Conservation (phyloP, 78 protist genomes). For the Dictyostelium discoideum region DNA sequence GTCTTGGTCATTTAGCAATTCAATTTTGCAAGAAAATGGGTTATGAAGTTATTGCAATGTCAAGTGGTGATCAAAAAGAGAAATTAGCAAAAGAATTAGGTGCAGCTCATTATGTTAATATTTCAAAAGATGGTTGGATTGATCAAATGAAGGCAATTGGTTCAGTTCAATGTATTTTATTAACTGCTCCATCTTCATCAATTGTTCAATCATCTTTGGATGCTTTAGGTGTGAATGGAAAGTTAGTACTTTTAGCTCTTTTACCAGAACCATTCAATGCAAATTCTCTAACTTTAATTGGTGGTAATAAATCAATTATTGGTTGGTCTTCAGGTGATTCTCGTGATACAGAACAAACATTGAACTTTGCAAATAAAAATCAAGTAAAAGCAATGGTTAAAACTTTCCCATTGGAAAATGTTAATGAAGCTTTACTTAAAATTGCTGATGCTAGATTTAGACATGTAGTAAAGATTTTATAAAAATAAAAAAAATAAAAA, state of each 20-base stretch:
- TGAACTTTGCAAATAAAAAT: background rate
- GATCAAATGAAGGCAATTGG: background rate
- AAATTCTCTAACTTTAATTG: background rate
- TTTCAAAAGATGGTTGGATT: background rate
- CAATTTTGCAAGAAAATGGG: constrained; percentile 47
- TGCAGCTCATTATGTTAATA: constrained; percentile 35
- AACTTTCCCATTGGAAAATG: constrained; percentile 5
- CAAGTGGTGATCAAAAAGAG: background rate
- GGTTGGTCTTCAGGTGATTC: constrained; percentile 24
- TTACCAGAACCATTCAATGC: background rate
- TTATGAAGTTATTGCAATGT: constrained; percentile 14
- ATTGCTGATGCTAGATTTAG: background rate
- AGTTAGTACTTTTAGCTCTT: background rate
- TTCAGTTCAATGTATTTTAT: background rate
- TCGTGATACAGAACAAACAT: constrained; percentile 16
- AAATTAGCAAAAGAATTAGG: constrained; percentile 41
- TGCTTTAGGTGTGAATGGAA: background rate
- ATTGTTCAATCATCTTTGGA: background rate
- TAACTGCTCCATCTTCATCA: background rate
- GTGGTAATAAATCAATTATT: background rate
- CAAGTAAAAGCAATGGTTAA: constrained; percentile 12
- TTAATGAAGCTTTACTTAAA: background rate
- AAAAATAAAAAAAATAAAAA: too few species aligned
- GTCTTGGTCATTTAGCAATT: constrained; percentile 85
- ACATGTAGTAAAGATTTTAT: background rate